Evolutionary conservation across 2,329 filamentous ascomycete species (phyloP).

Genomic region (Neopestalotiopsis sp.): DNA sequence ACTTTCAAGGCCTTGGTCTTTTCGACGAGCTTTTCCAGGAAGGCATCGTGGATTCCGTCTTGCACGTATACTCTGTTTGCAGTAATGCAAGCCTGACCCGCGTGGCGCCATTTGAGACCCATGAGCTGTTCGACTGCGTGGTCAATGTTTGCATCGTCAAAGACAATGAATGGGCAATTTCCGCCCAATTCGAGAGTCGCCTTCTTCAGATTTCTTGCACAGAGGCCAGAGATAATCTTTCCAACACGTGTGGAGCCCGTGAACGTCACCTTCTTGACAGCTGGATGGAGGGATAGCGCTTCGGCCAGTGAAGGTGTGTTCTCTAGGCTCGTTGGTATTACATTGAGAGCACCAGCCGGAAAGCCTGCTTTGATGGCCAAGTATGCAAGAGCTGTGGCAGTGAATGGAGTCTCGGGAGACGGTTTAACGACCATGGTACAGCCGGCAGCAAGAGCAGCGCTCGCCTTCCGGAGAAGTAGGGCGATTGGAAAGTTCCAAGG

Average conservation of each 20-base stretch:
- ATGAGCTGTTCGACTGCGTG: constrained; percentile 57
- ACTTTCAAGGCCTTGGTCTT: constrained; percentile 60
- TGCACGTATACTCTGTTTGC: constrained; percentile 72
- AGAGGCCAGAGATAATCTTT: constrained; percentile 66
- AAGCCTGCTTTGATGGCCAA: constrained; percentile 76
- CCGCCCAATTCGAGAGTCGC: constrained; percentile 74
- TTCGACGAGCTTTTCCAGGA: constrained; percentile 60
- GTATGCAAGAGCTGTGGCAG: constrained; percentile 71
- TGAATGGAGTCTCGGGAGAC: constrained; percentile 76
- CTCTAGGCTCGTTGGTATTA: constrained; percentile 50
- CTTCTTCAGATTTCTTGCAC: constrained; percentile 71
- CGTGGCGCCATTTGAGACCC: constrained; percentile 52
- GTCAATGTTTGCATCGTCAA: constrained; percentile 71
- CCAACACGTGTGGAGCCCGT: constrained; percentile 75
- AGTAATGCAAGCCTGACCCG: constrained; percentile 69
- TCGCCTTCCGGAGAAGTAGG: constrained; percentile 71
- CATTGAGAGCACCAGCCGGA: constrained; percentile 71
- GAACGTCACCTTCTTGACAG: constrained; percentile 72
- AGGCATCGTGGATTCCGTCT: constrained; percentile 64
- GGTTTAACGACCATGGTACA: constrained; percentile 79
- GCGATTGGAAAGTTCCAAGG: constrained; percentile 76
- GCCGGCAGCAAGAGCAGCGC: constrained; percentile 72
- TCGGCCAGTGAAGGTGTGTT: constrained; percentile 52
- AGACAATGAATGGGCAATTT: constrained; percentile 71
- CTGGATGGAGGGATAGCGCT: constrained; percentile 50